These are phyloP conservation scores for Marvania coccoides DNA, from an alignment of 139 green algal genomes.

Conservation along the genomic window DNA sequence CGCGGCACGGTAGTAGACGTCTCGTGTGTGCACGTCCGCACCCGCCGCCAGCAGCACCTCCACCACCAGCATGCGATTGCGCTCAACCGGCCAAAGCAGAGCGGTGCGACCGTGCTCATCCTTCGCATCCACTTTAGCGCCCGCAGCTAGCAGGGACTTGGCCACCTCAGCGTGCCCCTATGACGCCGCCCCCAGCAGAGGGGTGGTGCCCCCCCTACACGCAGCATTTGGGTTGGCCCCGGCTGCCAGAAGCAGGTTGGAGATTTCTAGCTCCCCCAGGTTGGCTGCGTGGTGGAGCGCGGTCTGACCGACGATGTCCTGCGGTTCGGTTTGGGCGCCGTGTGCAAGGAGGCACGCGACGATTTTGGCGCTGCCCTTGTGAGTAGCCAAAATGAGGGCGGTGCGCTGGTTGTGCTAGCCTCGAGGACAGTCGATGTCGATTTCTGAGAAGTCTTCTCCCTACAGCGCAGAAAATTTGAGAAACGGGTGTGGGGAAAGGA, in stretches of 20 bases:
- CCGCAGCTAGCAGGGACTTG: background rate
- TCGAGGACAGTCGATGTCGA: no score
- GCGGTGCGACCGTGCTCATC: background rate
- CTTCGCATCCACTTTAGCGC: background rate
- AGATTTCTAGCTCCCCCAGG: background rate
- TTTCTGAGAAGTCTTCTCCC: no score
- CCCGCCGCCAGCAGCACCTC: background rate
- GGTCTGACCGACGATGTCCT: background rate
- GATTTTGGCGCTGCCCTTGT: no score
- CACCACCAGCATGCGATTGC: background rate
- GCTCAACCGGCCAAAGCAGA: background rate
- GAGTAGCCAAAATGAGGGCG: no score
- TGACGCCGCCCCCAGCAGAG: background rate
- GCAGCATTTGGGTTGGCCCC: background rate
- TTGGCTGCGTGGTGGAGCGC: background rate
- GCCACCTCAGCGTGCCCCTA: background rate
- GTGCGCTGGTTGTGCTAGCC: no score
- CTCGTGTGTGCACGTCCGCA: no score
- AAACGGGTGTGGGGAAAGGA: no score
- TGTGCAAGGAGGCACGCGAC: no score
- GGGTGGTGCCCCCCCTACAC: background rate
- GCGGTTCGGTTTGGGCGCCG: no score
- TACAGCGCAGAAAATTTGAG: no score
- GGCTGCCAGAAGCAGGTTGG: background rate
- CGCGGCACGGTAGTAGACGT: no score